A percentile compares a stretch with the other conserved stretches of the same genome.
Conservation (phyloP, 2,329 filamentous ascomycete genomes). For the Fusarium oxysporum region DNA sequence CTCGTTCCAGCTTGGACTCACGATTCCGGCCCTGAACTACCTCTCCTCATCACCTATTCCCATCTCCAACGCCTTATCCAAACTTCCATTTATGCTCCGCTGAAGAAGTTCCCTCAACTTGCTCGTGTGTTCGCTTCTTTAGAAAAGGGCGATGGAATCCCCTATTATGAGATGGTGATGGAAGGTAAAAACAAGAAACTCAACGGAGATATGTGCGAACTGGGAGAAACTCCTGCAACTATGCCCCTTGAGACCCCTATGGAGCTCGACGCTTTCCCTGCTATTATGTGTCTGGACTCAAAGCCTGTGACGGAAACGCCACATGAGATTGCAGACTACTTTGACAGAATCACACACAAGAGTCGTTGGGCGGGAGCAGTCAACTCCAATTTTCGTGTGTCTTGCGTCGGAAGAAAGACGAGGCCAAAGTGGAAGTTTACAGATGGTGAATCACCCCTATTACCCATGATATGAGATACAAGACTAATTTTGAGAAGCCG, state of each 20-base stretch:
- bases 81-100: conserved; percentile 58
- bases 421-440: conserved; percentile 56
- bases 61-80: conserved; percentile 58
- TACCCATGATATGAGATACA: not conserved
- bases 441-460: conserved; percentile 41
- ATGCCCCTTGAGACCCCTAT: conserved; percentile 41
- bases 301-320: conserved; percentile 48
- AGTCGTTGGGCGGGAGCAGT: conserved; percentile 58
- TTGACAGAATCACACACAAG: conserved; percentile 49
- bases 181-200: conserved; percentile 2
- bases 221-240: conserved; percentile 46
- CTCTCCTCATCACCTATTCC: conserved; percentile 63
- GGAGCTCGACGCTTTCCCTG: conserved; percentile 56
- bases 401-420: conserved; percentile 53
- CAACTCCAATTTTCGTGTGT: conserved; percentile 54
- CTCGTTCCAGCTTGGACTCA: conserved; percentile 50
- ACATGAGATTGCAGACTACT: conserved; percentile 50
- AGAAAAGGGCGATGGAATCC: conserved; percentile 57
- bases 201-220: conserved; percentile 36
- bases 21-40: conserved; percentile 53
- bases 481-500: conserved; percentile 30
- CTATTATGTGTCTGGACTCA: conserved; percentile 60
- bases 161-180: conserved; percentile 54
- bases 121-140: conserved; percentile 58
- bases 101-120: conserved; percentile 55